Conservation (phyloP, 768 basidiomycete genomes). For the Coprinopsis marcescibilis region DNA sequence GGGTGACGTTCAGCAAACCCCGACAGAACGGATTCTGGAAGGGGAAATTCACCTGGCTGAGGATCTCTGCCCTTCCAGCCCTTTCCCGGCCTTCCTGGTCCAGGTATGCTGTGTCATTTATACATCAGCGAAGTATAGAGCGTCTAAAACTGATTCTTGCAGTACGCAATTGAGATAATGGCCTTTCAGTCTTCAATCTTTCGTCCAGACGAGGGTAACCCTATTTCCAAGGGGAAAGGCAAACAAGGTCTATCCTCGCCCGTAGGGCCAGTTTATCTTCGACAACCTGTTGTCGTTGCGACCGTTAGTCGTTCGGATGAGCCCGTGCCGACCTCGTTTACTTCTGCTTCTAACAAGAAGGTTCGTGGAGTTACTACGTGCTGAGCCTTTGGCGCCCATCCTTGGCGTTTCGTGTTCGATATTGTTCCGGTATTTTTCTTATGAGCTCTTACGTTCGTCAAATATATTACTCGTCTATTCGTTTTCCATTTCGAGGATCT, state of each 20-base stretch:
- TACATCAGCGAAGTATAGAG: background rate
- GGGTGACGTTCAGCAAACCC: background rate
- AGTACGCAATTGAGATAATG: background rate
- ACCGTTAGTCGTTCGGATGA: background rate
- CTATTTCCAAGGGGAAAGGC: background rate
- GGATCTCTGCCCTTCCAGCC: background rate
- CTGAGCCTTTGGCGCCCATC: too few species aligned
- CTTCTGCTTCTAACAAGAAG: too few species aligned
- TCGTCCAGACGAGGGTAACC: background rate
- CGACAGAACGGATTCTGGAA: background rate
- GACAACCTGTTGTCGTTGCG: background rate
- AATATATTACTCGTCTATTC: too few species aligned
- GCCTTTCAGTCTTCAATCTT: background rate
- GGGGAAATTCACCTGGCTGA: slow-evolving; percentile 2
- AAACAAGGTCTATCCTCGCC: background rate
- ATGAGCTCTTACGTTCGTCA: too few species aligned
- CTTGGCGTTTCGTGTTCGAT: too few species aligned
- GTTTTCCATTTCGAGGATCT: too few species aligned
- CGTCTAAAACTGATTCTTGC: background rate
- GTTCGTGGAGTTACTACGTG: too few species aligned
- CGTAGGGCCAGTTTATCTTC: background rate
- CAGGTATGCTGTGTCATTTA: background rate
- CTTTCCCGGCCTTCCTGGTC: background rate
- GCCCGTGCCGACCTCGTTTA: background rate
- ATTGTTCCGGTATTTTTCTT: too few species aligned